These are phyloP conservation scores for Boletus sp. DNA, from an alignment of 768 basidiomycete species.

Conservation along the genomic window DNA sequence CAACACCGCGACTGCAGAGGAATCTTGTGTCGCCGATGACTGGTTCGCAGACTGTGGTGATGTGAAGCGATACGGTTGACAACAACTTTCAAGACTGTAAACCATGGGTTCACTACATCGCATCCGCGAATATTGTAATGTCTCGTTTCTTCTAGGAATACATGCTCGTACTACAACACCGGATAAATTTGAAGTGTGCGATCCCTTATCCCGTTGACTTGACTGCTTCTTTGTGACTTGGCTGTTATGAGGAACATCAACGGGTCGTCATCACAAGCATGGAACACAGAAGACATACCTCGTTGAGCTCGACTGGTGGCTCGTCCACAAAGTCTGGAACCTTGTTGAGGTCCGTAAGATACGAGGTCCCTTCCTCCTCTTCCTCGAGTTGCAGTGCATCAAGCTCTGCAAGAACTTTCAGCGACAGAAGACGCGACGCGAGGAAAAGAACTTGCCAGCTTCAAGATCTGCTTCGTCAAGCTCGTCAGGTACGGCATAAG, in stretches of 20 bases:
- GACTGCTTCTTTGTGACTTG: constrained; percentile 51
- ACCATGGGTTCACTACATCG: not conserved
- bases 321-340: constrained; percentile 93
- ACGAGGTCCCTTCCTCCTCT: constrained; percentile 88
- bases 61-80: constrained; percentile 64
- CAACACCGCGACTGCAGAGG: constrained; percentile 62
- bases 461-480: constrained; percentile 96
- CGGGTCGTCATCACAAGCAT: not conserved
- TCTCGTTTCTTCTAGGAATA: constrained; percentile 10
- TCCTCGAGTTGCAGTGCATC: constrained; percentile 91
- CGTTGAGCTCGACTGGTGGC: constrained; percentile 64
- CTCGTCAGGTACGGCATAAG: constrained; percentile 96
- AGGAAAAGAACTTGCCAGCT: constrained; percentile 60
- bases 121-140: not conserved
- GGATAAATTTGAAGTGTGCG: not conserved
- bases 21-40: constrained; percentile 60
- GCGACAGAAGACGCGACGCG: not conserved
- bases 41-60: constrained; percentile 67
- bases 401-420: constrained; percentile 58
- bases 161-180: constrained; percentile 9
- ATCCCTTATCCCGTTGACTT: constrained; percentile 42
- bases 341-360: constrained; percentile 82
- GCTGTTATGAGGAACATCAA: constrained; percentile 28
- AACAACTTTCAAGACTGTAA: not conserved
- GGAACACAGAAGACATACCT: constrained; percentile 41